A percentile compares a stretch with the other conserved stretches of the same genome.
These are phyloP conservation scores for Talaromyces rugulosus DNA, from an alignment of 2,329 filamentous ascomycete genomes.

Conservation along the genomic window DNA sequence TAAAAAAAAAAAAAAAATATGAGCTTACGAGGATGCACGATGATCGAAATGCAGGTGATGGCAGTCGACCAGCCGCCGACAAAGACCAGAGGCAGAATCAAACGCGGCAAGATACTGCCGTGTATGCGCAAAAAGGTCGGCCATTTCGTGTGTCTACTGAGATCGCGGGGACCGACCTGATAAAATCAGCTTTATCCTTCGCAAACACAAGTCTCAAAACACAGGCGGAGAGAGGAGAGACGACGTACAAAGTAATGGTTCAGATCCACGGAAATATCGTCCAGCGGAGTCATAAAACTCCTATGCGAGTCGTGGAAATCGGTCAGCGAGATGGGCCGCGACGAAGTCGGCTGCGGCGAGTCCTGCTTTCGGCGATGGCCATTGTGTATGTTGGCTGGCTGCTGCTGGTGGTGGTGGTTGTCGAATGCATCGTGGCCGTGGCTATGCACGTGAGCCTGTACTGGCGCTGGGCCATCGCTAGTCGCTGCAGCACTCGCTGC, in stretches of 20 bases:
- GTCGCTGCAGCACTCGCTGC: neutral
- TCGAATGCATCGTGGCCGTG: conserved; percentile 3
- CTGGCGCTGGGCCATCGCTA: conserved; percentile 17
- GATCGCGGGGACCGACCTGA: conserved; percentile 55
- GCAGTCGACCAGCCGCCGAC: conserved; percentile 62
- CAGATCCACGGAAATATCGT: conserved; percentile 38
- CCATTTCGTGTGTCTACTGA: conserved; percentile 71
- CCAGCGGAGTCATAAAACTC: neutral
- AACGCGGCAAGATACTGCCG: conserved; percentile 68
- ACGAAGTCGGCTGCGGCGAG: conserved; percentile 16
- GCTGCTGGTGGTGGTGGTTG: conserved; percentile 13
- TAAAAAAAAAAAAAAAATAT: no score
- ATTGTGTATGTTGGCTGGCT: conserved; percentile 4
- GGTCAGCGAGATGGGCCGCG: conserved; percentile 30
- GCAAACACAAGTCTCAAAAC: neutral
- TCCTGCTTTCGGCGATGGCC: conserved; percentile 19
- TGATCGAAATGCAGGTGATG: conserved; percentile 55
- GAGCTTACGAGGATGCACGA: conserved; percentile 37
- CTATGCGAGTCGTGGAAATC: conserved; percentile 22
- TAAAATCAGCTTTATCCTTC: conserved; percentile 15
- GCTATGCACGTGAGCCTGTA: conserved; percentile 15
- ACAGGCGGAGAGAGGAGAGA: no score
- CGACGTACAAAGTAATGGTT: conserved; percentile 58
- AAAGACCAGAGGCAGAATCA: conserved; percentile 65
- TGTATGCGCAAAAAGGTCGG: conserved; percentile 72